Conservation (phyloP, 331 rosid genomes). For the Prunus yedoensis region DNA sequence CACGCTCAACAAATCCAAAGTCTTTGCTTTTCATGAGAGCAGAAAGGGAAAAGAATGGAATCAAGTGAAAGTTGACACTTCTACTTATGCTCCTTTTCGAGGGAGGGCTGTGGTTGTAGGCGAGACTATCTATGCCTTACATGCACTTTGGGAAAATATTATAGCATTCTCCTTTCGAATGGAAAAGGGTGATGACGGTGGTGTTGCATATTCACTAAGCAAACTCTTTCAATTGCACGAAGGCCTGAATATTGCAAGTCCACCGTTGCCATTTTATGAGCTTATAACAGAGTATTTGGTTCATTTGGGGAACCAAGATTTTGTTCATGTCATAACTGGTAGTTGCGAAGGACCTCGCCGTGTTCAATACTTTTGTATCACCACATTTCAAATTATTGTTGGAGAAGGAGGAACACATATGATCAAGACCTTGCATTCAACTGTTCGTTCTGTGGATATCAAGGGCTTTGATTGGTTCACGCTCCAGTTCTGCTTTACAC, state of each 20-base stretch:
- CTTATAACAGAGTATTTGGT: neutral
- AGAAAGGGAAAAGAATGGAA: too few relatives aligned
- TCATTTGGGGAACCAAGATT: neutral
- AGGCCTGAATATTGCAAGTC: neutral
- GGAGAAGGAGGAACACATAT: neutral
- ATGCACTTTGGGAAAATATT: too few relatives aligned
- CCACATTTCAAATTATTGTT: neutral
- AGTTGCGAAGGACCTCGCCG: neutral
- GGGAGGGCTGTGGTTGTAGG: too few relatives aligned
- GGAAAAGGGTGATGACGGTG: neutral
- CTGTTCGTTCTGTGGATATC: neutral
- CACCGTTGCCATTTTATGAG: neutral
- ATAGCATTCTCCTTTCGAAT: neutral
- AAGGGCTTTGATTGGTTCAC: neutral
- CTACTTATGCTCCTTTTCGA: too few relatives aligned
- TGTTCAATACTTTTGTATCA: neutral
- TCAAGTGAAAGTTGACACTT: too few relatives aligned
- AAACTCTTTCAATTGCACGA: neutral
- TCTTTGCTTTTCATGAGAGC: too few relatives aligned
- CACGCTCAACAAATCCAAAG: too few relatives aligned
- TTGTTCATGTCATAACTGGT: neutral
- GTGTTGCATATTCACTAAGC: neutral
- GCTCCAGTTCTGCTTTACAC: neutral
- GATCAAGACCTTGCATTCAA: neutral
- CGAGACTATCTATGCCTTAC: too few relatives aligned